Conservation (phyloP, 1,284 basidiomycete species). For the Phellopilus nigrolimitatus region DNA sequence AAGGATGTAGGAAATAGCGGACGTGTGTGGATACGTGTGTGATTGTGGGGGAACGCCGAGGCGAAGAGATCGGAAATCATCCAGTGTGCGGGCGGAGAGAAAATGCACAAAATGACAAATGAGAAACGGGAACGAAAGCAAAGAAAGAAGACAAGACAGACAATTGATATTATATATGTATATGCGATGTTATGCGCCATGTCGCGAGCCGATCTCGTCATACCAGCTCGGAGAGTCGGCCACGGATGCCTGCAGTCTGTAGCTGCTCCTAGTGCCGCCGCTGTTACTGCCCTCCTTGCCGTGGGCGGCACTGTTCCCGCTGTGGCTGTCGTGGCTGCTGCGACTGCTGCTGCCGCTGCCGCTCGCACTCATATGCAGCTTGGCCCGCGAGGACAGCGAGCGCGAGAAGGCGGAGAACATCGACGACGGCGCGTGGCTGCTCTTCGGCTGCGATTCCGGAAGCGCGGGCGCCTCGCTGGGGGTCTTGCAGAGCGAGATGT, state of each 20-base stretch:
- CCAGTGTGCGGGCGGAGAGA: no score
- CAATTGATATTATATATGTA: no score
- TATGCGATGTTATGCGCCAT: neutral
- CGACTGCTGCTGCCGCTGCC: constrained; percentile 1
- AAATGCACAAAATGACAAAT: no score
- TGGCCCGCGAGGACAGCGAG: constrained; percentile 10
- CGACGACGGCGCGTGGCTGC: neutral
- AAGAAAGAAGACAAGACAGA: neutral
- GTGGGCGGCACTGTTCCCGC: no score
- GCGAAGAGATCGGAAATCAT: no score
- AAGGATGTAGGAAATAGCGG: neutral
- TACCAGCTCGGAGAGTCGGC: neutral
- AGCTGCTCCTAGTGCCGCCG: no score
- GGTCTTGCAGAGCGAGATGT: neutral
- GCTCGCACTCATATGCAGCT: no score
- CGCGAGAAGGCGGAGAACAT: constrained; percentile 12
- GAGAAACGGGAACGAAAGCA: neutral
- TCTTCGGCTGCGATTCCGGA: neutral
- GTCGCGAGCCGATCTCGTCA: neutral
- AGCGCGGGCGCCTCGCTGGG: neutral
- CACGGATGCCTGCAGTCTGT: neutral
- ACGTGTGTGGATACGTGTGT: no score
- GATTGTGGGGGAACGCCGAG: no score
- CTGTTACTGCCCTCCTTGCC: no score
- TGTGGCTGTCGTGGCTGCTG: neutral